phyloP scores from a whole-genome alignment of 257 asterid species.

The Paraleonurus japonicus region DNA sequence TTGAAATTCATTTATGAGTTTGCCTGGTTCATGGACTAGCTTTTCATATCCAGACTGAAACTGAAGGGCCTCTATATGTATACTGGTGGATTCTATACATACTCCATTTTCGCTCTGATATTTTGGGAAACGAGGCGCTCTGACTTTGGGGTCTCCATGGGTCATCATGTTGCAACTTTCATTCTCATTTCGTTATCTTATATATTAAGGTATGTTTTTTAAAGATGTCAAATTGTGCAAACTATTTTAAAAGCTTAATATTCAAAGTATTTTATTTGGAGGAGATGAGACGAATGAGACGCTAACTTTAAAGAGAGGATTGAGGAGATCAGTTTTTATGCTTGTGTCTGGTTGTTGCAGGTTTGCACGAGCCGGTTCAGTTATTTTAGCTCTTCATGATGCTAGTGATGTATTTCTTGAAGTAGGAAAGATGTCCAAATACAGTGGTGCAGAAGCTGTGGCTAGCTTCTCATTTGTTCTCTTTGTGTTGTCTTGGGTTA shows the following conservation, averaged over 20 bases:
- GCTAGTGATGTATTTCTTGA: conserved; percentile 96
- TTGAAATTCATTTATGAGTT: conserved; percentile 1
- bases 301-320: conserved; percentile 8
- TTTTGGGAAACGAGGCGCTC: conserved; percentile 99
- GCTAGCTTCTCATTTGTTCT: conserved; percentile 89
- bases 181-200: conserved; percentile 79
- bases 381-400: conserved; percentile 94
- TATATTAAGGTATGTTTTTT: conserved; percentile 60
- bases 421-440: conserved; percentile 97
- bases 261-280: not conserved
- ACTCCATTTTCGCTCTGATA: conserved; percentile 91
- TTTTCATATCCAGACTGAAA: conserved; percentile 63
- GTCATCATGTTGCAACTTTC: conserved; percentile 91
- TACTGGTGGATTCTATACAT: conserved; percentile 84
- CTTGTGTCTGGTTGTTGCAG: conserved; percentile 41
- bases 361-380: conserved; percentile 93
- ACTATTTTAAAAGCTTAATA: not conserved
- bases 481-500: conserved; percentile 88
- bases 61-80: conserved; percentile 89
- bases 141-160: conserved; percentile 96
- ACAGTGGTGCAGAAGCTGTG: conserved; percentile 80
- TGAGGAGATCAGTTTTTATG: not conserved
- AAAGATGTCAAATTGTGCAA: conserved; percentile 22
- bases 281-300: not conserved
- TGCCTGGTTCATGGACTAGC: conserved; percentile 20